Conservation (phyloP, 1,284 basidiomycete species). For the Athelia sp. region DNA sequence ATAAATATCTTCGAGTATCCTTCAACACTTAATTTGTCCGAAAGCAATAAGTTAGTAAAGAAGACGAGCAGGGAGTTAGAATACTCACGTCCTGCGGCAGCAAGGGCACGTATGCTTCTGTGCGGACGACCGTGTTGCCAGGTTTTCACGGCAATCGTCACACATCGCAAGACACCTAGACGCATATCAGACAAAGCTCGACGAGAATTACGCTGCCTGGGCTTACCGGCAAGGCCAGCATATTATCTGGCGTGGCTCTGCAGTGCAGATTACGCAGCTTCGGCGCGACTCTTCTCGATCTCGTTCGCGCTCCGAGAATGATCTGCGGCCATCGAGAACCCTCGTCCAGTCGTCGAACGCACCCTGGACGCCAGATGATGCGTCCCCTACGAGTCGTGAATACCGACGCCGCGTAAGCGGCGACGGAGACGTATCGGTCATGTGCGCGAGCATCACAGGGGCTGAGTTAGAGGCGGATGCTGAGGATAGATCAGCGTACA, state of each 20-base stretch:
- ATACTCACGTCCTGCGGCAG: slow-evolving; percentile 58
- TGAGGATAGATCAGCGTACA: slow-evolving; percentile 41
- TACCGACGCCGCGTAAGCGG: slow-evolving; percentile 46
- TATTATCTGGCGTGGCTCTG: slow-evolving; percentile 63
- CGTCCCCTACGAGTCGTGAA: slow-evolving; percentile 24
- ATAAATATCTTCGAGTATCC: slow-evolving; percentile 70
- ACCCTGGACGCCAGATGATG: slow-evolving; percentile 4
- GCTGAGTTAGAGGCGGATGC: slow-evolving; percentile 25
- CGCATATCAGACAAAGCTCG: background rate
- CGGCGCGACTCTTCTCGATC: slow-evolving; percentile 28
- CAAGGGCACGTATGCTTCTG: slow-evolving; percentile 72
- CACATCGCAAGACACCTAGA: slow-evolving; percentile 66
- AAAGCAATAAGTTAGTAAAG: slow-evolving; percentile 1
- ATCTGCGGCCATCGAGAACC: slow-evolving; percentile 6
- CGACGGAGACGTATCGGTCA: slow-evolving; percentile 32
- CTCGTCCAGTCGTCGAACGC: background rate
- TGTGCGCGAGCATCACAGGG: slow-evolving; percentile 45
- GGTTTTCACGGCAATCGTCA: slow-evolving; percentile 64
- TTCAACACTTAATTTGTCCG: slow-evolving; percentile 45
- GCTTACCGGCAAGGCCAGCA: slow-evolving; percentile 77
- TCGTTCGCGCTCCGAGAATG: slow-evolving; percentile 11
- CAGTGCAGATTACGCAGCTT: slow-evolving; percentile 70
- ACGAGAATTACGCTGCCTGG: background rate
- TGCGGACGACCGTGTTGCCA: slow-evolving; percentile 56
- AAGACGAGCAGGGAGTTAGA: slow-evolving; percentile 2